Percentiles rank a stretch among this genome's conserved stretches.
Conservation (phyloP, 495 filamentous ascomycete species). For the Aspergillus haitiensis region DNA sequence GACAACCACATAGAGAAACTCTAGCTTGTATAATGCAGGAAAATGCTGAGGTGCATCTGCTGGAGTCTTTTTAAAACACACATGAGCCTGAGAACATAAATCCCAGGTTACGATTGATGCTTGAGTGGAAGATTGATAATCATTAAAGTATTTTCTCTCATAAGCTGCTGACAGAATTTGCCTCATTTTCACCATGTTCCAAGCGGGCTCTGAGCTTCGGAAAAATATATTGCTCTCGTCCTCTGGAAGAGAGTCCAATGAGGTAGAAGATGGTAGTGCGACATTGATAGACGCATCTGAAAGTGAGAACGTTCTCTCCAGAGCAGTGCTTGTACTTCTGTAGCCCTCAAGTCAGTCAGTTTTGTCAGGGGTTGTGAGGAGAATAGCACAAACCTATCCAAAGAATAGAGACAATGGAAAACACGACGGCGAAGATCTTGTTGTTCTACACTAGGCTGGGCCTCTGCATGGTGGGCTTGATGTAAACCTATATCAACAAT, state of each 20-base stretch:
- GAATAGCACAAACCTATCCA: conserved; percentile 61
- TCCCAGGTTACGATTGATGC: conserved; percentile 60
- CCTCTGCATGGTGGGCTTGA: conserved; percentile 75
- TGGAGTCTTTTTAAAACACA: conserved; percentile 66
- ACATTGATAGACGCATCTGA: conserved; percentile 85
- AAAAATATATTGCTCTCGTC: conserved; percentile 47
- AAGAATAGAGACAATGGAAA: conserved; percentile 81
- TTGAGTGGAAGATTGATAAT: conserved; percentile 60
- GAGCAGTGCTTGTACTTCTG: conserved; percentile 78
- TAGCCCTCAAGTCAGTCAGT: conserved; percentile 7
- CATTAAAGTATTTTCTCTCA: conserved; percentile 73
- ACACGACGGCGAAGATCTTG: conserved; percentile 75
- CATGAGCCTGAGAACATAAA: conserved; percentile 61
- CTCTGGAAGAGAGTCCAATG: conserved; percentile 34
- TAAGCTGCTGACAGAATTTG: conserved; percentile 80
- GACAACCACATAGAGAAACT: conserved; percentile 80
- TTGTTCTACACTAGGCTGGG: conserved; percentile 58
- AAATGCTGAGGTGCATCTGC: conserved; percentile 56
- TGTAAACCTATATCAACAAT: conserved; percentile 87
- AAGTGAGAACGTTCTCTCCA: conserved; percentile 82
- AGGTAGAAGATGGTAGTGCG: conserved; percentile 46
- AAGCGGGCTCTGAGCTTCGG: conserved; percentile 50
- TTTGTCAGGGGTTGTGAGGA: not conserved
- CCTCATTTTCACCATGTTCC: conserved; percentile 73
- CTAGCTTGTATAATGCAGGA: conserved; percentile 71